Percentiles rank a stretch among this genome's conserved stretches.
phyloP scores from a whole-genome alignment of 2,329 filamentous ascomycete genomes.

The Scortechinia acanthostroma region DNA sequence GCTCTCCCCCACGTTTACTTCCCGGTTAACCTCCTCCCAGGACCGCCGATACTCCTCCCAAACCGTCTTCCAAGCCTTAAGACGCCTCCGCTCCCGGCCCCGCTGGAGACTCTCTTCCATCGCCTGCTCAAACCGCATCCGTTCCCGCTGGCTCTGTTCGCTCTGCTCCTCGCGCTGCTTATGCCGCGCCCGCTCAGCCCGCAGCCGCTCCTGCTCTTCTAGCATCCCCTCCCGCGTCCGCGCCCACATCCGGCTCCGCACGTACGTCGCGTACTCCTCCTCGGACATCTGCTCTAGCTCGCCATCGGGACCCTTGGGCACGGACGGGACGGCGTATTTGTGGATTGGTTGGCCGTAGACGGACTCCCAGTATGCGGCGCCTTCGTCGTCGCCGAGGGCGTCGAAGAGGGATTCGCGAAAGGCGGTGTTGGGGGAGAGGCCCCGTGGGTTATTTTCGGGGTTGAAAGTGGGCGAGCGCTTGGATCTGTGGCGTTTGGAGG shows the following conservation, averaged over 20 bases:
- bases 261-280: slow-evolving; percentile 82
- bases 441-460: not conserved
- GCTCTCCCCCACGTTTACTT: slow-evolving; percentile 9
- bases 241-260: slow-evolving; percentile 90
- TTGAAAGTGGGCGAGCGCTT: not conserved
- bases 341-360: slow-evolving; percentile 97
- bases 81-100: slow-evolving; percentile 53
- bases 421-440: slow-evolving; percentile 62
- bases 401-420: slow-evolving; percentile 95
- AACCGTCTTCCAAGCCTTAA: slow-evolving; percentile 41
- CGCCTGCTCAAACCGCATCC: slow-evolving; percentile 41
- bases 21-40: slow-evolving; percentile 42
- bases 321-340: slow-evolving; percentile 53
- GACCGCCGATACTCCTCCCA: slow-evolving; percentile 59
- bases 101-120: slow-evolving; percentile 65
- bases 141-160: slow-evolving; percentile 26
- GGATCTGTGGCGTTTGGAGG: not conserved
- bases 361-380: slow-evolving; percentile 86
- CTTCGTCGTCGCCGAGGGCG: slow-evolving; percentile 92
- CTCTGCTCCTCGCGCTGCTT: slow-evolving; percentile 28
- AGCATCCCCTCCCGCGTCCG: slow-evolving; percentile 79
- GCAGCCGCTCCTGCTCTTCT: slow-evolving; percentile 63
- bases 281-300: slow-evolving; percentile 80
- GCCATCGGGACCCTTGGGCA: slow-evolving; percentile 32
- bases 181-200: slow-evolving; percentile 35